These are phyloP conservation scores for Podaxis sp. DNA, from an alignment of 768 basidiomycete species.

Conservation along the genomic window DNA sequence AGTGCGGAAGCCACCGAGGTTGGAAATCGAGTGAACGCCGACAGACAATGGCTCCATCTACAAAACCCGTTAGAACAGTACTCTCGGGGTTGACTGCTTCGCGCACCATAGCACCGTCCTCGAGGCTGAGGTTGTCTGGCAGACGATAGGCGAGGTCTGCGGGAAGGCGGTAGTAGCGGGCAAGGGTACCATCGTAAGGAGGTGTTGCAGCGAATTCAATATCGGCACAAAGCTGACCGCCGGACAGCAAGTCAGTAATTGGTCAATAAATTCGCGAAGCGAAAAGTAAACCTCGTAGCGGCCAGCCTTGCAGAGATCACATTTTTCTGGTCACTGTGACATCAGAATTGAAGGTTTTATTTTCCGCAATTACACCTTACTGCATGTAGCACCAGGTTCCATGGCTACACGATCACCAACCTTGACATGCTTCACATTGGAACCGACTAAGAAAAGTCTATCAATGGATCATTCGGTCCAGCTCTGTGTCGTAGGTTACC, in stretches of 20 bases:
- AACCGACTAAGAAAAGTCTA: constrained; percentile 53
- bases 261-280: constrained; percentile 33
- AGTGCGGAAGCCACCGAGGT: constrained; percentile 68
- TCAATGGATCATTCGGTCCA: not conserved
- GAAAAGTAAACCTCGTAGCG: constrained; percentile 67
- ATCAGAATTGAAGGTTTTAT: not conserved
- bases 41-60: constrained; percentile 96
- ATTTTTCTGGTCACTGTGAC: constrained; percentile 41
- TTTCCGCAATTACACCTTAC: constrained; percentile 31
- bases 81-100: not conserved
- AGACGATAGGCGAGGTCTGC: constrained; percentile 83
- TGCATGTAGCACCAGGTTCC: constrained; percentile 88
- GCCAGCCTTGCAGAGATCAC: constrained; percentile 83
- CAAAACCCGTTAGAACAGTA: not conserved
- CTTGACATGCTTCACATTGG: constrained; percentile 73
- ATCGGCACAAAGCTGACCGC: constrained; percentile 72
- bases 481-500: constrained; percentile 36
- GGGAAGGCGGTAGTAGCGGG: constrained; percentile 83
- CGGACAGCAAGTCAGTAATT: not conserved
- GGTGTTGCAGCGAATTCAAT: constrained; percentile 93
- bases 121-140: constrained; percentile 80
- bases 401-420: constrained; percentile 87
- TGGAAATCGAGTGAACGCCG: constrained; percentile 84
- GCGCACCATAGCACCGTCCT: constrained; percentile 91
- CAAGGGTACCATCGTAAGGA: constrained; percentile 88